These are phyloP conservation scores for Daldinia grandis DNA, from an alignment of 495 filamentous ascomycete genomes.

Conservation along the genomic window DNA sequence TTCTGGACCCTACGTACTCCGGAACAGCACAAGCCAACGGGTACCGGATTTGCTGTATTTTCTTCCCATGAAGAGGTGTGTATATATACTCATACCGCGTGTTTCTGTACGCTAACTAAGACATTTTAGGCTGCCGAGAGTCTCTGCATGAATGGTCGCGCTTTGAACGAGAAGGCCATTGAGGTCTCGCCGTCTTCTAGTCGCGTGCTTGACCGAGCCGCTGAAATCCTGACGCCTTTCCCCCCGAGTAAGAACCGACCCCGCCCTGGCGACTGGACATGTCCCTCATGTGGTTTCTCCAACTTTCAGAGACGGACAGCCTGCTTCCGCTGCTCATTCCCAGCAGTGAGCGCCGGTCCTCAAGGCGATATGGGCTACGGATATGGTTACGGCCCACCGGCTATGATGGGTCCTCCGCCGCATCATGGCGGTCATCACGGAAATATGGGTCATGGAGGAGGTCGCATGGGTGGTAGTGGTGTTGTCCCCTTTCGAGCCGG, in stretches of 20 bases:
- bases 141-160: slow-evolving; percentile 98
- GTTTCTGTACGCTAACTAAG: neutral
- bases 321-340: slow-evolving; percentile 98
- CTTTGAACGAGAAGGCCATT: slow-evolving; percentile 97
- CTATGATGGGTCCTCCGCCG: slow-evolving; percentile 78
- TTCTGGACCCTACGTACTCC: slow-evolving; percentile 99
- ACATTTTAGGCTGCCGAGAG: slow-evolving; percentile 82
- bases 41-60: slow-evolving; percentile 96
- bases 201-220: slow-evolving; percentile 91
- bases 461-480: slow-evolving; percentile 78
- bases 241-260: slow-evolving; percentile 98
- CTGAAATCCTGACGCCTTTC: slow-evolving; percentile 94
- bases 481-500: slow-evolving; percentile 97
- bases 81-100: neutral
- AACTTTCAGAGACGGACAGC: slow-evolving; percentile 98
- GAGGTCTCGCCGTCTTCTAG: slow-evolving; percentile 97
- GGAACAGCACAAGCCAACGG: slow-evolving; percentile 98
- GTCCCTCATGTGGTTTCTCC: slow-evolving; percentile 89
- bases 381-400: slow-evolving; percentile 74
- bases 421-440: slow-evolving; percentile 83
- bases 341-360: slow-evolving; percentile 82
- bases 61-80: slow-evolving; percentile 99
- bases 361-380: slow-evolving; percentile 78
- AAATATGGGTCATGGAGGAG: slow-evolving; percentile 75
- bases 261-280: slow-evolving; percentile 97